Evolutionary conservation across 164 flowering plant genomes (phyloP), one percentile per base, ranked within the genome.

Genomic region (Nelumbo lutea): DNA sequence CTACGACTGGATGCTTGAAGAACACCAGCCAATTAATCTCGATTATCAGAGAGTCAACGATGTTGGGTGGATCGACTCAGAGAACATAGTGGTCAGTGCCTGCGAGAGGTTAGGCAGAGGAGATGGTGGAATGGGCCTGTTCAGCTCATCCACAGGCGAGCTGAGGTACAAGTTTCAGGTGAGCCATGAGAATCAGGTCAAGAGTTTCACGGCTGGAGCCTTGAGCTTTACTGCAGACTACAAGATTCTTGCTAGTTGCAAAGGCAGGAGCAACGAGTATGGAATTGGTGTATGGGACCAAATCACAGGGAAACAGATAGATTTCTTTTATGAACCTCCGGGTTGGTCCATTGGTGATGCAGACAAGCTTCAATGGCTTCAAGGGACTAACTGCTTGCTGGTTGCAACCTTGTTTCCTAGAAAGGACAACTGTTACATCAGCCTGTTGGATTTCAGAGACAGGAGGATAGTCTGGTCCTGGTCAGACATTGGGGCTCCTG

Each of bases 241-340:
- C 53, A 83, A 72, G 79, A 79, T 93, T 5, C 88, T 85, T 61
- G 81, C 90, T 15, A 90, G 96, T 63, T 93, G 98, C 70, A 85
- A 81, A 73, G 96, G 98, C 1, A 80, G 91, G 65, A 93, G 91
- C 75, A 88, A 93, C 65, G 96, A 90, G 73, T 89, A 90, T 75
- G 98, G 98, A 0, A 80, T 90, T 67, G 95, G 96, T 5, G 93
- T 89, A 42, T 93, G 96, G 96, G 98, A 93, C 66, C 91, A 86
- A 58, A 61, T 76, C 1, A 90, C 93, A 0, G 95, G 98, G 0
- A 78, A 88, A 61, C 98, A 90, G 71, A 74, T 83, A 9, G 98
- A 93, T 80, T 93, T 93, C 78, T 87, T 86, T 77, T 87, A 92
- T 66, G 95, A 93, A 62, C 82, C 89, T 3, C 73, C 76, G 1